Evolutionary conservation across 257 asterid species (phyloP), one percentile per base, ranked within the genome.

Genomic region (Apocynum venetum): DNA sequence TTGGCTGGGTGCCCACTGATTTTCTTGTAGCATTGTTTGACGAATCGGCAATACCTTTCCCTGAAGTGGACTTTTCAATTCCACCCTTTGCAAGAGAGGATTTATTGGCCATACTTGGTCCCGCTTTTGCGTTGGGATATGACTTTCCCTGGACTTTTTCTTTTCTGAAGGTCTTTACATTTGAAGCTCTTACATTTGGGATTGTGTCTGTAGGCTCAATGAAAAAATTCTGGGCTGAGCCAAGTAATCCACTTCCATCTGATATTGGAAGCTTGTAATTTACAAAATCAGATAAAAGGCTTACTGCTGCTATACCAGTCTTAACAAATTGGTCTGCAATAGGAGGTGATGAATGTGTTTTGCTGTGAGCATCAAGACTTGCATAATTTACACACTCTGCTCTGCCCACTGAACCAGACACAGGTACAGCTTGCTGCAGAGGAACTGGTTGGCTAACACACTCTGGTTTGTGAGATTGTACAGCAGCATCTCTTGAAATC

Each of bases 291-390:
- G 97, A 90, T 52, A 95, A 82, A 80, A 91, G 85, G 25, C 87
- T 89, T 12, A 90, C 97, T 12, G 99, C 98, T 15, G 94, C 97
- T 87, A 90, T 89, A 78, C 98, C 98, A 7, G 89, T 97, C 84
- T 86, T 90, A n/a, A 95, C 91, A 66, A 93, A 82, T 55, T 93
- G 97, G 76, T 93, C 98, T 1, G 91, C 57, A 40, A 91, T 79
- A 56, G 92, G 96, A 77, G 91, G 82, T 11, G 97, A 85, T 43
- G 89, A 78, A 73, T 82, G 88, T 25, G 80, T 75, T 52, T 60
- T 46, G 38, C 71, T 86, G 68, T 73, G 80, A 6, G 77, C 76
- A 68, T 86, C 90, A 56, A 73, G 31, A 17, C 79, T 86, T 63
- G 87, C 80, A 81, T 86, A 89, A 78, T 78, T 87, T 64, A 89